Evolutionary conservation across 495 filamentous ascomycete genomes (phyloP).

Genomic region (Daldinia decipiens): DNA sequence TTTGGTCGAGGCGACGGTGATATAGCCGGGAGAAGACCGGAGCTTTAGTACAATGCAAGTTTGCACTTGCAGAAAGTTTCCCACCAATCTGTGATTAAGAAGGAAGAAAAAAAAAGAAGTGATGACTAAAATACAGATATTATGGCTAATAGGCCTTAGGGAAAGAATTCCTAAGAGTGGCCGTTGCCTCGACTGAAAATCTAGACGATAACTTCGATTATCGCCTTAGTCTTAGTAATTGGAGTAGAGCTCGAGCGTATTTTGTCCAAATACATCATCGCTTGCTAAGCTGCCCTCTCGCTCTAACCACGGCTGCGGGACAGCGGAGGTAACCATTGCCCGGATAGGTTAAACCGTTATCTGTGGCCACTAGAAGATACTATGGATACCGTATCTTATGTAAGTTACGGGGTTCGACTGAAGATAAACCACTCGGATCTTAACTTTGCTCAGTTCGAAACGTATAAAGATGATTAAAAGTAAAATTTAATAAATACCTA

Average conservation of each 20-base stretch:
- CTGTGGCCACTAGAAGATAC: slow-evolving; percentile 2
- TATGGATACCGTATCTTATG: neutral
- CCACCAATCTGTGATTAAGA: slow-evolving; percentile 3
- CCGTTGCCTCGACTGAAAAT: slow-evolving; percentile 28
- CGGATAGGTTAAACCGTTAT: neutral
- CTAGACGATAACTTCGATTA: slow-evolving; percentile 17
- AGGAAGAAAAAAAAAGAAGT: slow-evolving; percentile 7
- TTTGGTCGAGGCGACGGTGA: slow-evolving; percentile 33
- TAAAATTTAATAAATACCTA: too few relatives aligned
- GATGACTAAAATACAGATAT: slow-evolving; percentile 21
- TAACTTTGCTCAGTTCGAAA: too few relatives aligned
- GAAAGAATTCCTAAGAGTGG: slow-evolving; percentile 6
- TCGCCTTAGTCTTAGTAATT: slow-evolving; percentile 42
- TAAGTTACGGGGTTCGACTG: neutral
- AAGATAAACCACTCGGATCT: too few relatives aligned
- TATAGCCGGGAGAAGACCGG: slow-evolving; percentile 15
- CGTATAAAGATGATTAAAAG: too few relatives aligned
- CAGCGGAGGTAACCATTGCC: slow-evolving; percentile 1
- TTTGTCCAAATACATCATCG: slow-evolving; percentile 39
- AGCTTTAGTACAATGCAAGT: slow-evolving; percentile 10
- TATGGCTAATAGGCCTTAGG: slow-evolving; percentile 18
- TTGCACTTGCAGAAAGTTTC: neutral
- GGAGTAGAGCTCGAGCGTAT: slow-evolving; percentile 26
- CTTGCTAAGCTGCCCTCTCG: slow-evolving; percentile 18
- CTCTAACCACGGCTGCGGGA: slow-evolving; percentile 15